A percentile compares a stretch with the other conserved stretches of the same genome.
These are phyloP conservation scores for Ophiocordyceps camponoti-rufipedis DNA, from an alignment of 2,329 filamentous ascomycete genomes.

Conservation along the genomic window DNA sequence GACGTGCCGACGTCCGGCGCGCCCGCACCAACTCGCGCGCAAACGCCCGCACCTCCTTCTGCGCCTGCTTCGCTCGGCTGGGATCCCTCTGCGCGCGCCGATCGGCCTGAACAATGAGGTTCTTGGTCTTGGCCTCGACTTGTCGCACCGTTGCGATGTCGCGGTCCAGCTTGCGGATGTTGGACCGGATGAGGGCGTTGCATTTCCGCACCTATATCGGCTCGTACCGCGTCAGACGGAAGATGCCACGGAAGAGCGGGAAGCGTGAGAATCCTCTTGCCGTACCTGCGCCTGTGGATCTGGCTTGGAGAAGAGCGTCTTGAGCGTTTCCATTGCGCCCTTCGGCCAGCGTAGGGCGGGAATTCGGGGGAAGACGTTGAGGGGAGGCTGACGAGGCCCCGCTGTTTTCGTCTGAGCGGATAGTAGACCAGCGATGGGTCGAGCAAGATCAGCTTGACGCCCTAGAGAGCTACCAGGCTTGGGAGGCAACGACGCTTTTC, in stretches of 20 bases:
- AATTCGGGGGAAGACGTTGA: background rate
- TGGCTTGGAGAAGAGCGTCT: conserved; percentile 74
- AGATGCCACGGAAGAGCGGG: background rate
- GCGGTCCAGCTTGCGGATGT: conserved; percentile 86
- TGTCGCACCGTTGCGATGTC: conserved; percentile 66
- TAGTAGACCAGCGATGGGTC: too few relatives aligned
- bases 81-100: conserved; percentile 68
- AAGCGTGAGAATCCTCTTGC: background rate
- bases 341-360: background rate
- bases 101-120: conserved; percentile 67
- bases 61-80: conserved; percentile 58
- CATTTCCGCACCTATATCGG: conserved; percentile 80
- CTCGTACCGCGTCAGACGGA: background rate
- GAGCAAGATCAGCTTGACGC: too few relatives aligned
- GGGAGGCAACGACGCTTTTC: too few relatives aligned
- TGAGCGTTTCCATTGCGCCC: conserved; percentile 62
- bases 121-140: conserved; percentile 70
- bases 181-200: conserved; percentile 72
- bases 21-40: conserved; percentile 73
- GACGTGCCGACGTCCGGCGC: conserved; percentile 54
- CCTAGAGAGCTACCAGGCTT: too few relatives aligned
- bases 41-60: conserved; percentile 70
- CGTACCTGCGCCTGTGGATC: conserved; percentile 83
- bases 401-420: too few relatives aligned
- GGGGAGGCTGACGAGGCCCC: background rate